These are phyloP conservation scores for Plantago major DNA, from an alignment of 257 asterid genomes.

Conservation along the genomic window DNA sequence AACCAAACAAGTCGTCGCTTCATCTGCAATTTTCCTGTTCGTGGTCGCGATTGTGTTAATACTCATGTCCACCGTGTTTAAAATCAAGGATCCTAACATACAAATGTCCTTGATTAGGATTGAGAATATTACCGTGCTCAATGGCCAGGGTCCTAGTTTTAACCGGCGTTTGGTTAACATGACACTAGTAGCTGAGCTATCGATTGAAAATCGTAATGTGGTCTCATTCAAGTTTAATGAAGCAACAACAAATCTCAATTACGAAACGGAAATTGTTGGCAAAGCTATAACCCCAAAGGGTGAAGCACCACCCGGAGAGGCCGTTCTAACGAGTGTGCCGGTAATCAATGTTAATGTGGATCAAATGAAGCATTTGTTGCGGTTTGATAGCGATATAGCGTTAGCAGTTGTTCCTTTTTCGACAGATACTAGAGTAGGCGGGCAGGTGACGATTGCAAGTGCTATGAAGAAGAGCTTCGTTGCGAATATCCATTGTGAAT, in stretches of 20 bases:
- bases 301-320: slow-evolving; percentile 30
- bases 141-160: slow-evolving; percentile 1
- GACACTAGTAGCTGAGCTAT: slow-evolving; percentile 27
- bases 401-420: slow-evolving; percentile 21
- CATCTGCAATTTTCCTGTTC: slow-evolving; percentile 29
- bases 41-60: slow-evolving; percentile 19
- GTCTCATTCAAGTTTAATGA: slow-evolving; percentile 35
- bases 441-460: slow-evolving; percentile 37
- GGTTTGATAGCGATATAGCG: slow-evolving; percentile 26
- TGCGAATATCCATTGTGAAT: too few species aligned
- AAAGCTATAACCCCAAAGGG: slow-evolving; percentile 29
- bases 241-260: slow-evolving; percentile 27
- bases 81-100: slow-evolving; percentile 31
- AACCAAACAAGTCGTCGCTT: too few species aligned
- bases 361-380: slow-evolving; percentile 9
- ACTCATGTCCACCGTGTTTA: slow-evolving; percentile 41
- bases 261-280: slow-evolving; percentile 30
- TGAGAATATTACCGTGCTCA: slow-evolving; percentile 23
- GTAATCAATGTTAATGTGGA: slow-evolving; percentile 31
- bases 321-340: slow-evolving; percentile 18
- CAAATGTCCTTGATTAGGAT: slow-evolving; percentile 25
- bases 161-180: slow-evolving; percentile 26
- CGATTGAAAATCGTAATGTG: slow-evolving; percentile 38
- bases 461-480: background rate
- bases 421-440: slow-evolving; percentile 28